Percentiles rank a stretch among this genome's conserved stretches.
These are phyloP conservation scores for Penicillium coprophilum DNA, from an alignment of 495 filamentous ascomycete genomes.

Conservation along the genomic window DNA sequence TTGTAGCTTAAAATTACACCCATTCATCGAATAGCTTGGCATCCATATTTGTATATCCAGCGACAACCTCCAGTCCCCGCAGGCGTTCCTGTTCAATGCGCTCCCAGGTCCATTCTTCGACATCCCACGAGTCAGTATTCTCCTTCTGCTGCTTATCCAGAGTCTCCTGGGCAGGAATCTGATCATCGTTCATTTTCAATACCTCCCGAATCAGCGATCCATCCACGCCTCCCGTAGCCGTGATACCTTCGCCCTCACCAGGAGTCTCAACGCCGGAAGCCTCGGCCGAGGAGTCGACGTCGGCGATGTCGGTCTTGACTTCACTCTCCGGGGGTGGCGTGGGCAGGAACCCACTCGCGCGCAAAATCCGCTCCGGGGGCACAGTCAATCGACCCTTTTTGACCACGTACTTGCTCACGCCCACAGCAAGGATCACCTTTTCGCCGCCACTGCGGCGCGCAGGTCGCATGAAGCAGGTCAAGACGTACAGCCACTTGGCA, in stretches of 20 bases:
- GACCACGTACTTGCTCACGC: constrained; percentile 82
- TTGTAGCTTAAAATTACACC: constrained; percentile 18
- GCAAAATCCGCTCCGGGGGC: constrained; percentile 73
- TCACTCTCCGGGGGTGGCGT: constrained; percentile 20
- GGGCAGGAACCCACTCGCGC: constrained; percentile 63
- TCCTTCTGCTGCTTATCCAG: constrained; percentile 35
- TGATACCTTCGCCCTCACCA: constrained; percentile 36
- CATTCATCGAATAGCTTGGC: constrained; percentile 45
- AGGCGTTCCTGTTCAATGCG: constrained; percentile 57
- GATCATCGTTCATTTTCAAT: constrained; percentile 32
- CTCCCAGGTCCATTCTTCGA: constrained; percentile 54
- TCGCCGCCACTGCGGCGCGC: constrained; percentile 41
- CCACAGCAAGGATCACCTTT: constrained; percentile 68
- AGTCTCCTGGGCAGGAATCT: constrained; percentile 27
- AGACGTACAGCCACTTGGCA: constrained; percentile 77
- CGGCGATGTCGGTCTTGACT: constrained; percentile 7
- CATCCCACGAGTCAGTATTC: constrained; percentile 38
- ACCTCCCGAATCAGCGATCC: constrained; percentile 42
- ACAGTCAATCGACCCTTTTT: constrained; percentile 87
- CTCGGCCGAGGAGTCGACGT: constrained; percentile 29
- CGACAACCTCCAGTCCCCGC: constrained; percentile 54
- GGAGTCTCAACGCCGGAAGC: constrained; percentile 40
- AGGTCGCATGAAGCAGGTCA: constrained; percentile 67
- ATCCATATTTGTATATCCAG: constrained; percentile 53
- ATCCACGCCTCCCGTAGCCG: constrained; percentile 33